These are phyloP conservation scores for Nicotiana noctiflora DNA, from an alignment of 257 asterid genomes.

Conservation along the genomic window DNA sequence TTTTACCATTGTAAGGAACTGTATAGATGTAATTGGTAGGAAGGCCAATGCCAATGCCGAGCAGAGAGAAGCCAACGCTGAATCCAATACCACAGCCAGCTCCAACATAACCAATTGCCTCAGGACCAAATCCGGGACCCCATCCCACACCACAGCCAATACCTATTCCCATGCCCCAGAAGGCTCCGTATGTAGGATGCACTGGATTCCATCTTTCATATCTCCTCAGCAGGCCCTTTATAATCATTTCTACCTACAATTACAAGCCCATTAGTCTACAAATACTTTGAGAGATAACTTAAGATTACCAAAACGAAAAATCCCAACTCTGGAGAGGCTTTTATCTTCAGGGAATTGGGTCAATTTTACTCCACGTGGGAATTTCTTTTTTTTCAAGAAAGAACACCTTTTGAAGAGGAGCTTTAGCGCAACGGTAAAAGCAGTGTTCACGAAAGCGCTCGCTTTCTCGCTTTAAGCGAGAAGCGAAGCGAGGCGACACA, in stretches of 20 bases:
- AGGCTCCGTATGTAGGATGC: conserved; percentile 82
- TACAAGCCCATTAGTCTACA: neutral
- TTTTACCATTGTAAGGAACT: conserved; percentile 54
- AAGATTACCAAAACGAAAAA: neutral
- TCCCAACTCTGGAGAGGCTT: neutral
- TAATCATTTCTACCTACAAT: conserved; percentile 62
- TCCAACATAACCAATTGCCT: conserved; percentile 86
- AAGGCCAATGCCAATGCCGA: conserved; percentile 82
- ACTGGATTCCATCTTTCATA: conserved; percentile 89
- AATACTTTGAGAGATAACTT: neutral
- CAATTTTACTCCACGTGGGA: neutral
- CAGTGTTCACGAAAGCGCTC: no score
- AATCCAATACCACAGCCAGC: conserved; percentile 96
- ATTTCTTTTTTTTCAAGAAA: no score
- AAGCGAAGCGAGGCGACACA: no score
- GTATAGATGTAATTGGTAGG: conserved; percentile 53
- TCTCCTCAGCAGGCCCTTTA: conserved; percentile 68
- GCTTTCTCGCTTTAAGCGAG: no score
- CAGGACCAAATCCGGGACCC: conserved; percentile 99
- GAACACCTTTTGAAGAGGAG: no score
- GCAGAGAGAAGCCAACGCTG: conserved; percentile 71
- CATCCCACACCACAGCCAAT: conserved; percentile 97
- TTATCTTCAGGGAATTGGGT: neutral
- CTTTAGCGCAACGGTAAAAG: no score
- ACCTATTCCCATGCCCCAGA: conserved; percentile 95